These are phyloP conservation scores for Lanmaoa pseudosensibilis DNA, from an alignment of 768 basidiomycete genomes.

Conservation along the genomic window DNA sequence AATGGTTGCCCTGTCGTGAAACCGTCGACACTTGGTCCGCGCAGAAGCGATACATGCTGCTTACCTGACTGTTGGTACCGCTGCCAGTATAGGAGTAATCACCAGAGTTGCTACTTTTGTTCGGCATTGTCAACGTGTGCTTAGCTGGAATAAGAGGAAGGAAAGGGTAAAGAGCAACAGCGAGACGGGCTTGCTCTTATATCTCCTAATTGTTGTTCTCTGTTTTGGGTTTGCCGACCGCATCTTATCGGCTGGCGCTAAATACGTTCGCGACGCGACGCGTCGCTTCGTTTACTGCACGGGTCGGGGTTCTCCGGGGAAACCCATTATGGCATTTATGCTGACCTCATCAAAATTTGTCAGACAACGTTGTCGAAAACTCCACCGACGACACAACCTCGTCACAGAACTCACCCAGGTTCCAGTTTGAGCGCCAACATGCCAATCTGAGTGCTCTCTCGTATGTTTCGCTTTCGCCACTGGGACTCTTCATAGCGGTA, in stretches of 20 bases:
- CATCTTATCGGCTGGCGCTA: too few species aligned
- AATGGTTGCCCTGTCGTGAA: constrained; percentile 56
- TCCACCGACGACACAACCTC: too few species aligned
- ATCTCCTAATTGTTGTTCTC: constrained; percentile 10
- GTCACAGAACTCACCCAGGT: too few species aligned
- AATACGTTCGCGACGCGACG: too few species aligned
- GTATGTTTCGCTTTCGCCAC: background rate
- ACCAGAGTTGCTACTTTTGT: constrained; percentile 20
- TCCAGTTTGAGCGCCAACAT: too few species aligned
- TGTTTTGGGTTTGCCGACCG: constrained; percentile 8
- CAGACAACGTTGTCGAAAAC: too few species aligned
- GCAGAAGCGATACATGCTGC: constrained; percentile 1
- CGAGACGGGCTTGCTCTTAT: background rate
- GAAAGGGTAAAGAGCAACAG: background rate
- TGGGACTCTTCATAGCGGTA: background rate
- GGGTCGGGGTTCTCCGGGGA: too few species aligned
- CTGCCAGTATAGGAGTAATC: constrained; percentile 44
- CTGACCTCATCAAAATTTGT: too few species aligned
- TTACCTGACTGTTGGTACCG: constrained; percentile 55
- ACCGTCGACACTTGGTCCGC: background rate
- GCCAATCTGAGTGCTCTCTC: too few species aligned
- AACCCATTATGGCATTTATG: too few species aligned
- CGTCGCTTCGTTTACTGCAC: too few species aligned
- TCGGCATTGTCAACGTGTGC: constrained; percentile 14
- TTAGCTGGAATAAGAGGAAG: background rate